These are phyloP conservation scores for Cenchrus purpureus DNA, from an alignment of 176 grass and related monocot species.

Conservation along the genomic window DNA sequence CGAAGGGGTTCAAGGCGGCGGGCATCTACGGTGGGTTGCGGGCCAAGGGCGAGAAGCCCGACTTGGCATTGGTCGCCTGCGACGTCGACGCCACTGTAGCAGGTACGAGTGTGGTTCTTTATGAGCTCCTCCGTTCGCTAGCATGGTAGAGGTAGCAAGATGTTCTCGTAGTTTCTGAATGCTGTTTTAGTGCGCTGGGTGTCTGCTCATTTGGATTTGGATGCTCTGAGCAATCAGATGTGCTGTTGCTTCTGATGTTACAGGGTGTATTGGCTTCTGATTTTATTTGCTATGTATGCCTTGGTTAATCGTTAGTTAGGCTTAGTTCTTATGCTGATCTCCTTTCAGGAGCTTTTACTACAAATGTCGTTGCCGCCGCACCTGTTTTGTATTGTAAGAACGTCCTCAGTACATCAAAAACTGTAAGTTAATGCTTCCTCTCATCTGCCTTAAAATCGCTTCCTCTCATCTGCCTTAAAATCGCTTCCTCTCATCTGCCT, in stretches of 20 bases:
- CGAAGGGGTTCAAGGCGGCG: conserved; percentile 87
- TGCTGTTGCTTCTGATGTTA: conserved; percentile 12
- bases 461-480: background rate
- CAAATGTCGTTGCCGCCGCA: conserved; percentile 90
- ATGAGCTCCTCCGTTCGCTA: conserved; percentile 10
- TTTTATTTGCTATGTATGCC: background rate
- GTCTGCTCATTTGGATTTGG: background rate
- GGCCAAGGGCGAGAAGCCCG: conserved; percentile 86
- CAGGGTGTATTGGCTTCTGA: background rate
- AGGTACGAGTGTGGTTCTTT: conserved; percentile 30
- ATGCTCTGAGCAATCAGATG: background rate
- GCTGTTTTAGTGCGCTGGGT: background rate
- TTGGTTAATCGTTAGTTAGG: background rate
- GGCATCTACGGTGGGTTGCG: conserved; percentile 88
- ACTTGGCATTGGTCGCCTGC: conserved; percentile 84
- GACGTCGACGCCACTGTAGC: conserved; percentile 82
- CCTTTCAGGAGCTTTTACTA: conserved; percentile 84
- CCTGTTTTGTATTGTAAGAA: conserved; percentile 87
- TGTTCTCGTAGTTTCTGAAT: background rate
- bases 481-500: background rate
- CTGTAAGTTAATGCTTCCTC: conserved; percentile 46
- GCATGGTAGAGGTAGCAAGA: background rate
- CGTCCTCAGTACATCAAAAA: conserved; percentile 62
- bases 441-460: background rate
- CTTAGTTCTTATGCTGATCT: conserved; percentile 9